These are phyloP conservation scores for Leptographium radiaticola DNA, from an alignment of 2,329 filamentous ascomycete species.

Conservation along the genomic window DNA sequence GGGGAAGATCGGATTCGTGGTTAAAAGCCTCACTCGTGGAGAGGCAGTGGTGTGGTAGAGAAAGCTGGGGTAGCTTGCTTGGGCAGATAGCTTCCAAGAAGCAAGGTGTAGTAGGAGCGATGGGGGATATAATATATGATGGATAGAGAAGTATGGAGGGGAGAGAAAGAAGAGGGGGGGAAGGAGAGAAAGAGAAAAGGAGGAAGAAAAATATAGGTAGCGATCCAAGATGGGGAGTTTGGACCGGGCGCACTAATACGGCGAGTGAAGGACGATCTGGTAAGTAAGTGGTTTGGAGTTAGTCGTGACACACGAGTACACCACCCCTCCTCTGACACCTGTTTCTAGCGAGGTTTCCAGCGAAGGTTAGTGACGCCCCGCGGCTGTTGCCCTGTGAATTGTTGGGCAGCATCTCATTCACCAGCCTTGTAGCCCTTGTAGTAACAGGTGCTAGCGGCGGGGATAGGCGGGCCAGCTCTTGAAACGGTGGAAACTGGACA, in stretches of 20 bases:
- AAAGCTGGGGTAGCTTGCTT: neutral
- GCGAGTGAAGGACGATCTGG: slow-evolving; percentile 3
- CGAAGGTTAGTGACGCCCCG: neutral
- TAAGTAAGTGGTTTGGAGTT: neutral
- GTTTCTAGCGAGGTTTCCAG: slow-evolving; percentile 7
- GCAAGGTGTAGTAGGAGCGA: neutral
- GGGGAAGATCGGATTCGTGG: neutral
- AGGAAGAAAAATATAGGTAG: slow-evolving; percentile 7
- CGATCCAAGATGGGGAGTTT: neutral
- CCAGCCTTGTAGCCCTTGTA: neutral
- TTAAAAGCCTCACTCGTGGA: neutral
- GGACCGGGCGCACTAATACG: neutral
- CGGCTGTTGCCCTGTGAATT: neutral
- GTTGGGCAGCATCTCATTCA: neutral
- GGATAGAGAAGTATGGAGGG: neutral
- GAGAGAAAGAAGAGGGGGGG: neutral
- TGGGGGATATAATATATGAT: neutral
- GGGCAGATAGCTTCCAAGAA: neutral
- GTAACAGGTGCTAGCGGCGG: neutral
- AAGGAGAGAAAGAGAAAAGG: neutral
- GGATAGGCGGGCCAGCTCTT: too few relatives aligned
- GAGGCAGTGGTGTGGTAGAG: neutral
- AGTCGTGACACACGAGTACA: slow-evolving; percentile 7
- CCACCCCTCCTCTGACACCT: slow-evolving; percentile 2
- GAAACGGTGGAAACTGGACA: slow-evolving; percentile 2